phyloP scores from a whole-genome alignment of 805 yeast species.

The Ogataea philodendri region DNA sequence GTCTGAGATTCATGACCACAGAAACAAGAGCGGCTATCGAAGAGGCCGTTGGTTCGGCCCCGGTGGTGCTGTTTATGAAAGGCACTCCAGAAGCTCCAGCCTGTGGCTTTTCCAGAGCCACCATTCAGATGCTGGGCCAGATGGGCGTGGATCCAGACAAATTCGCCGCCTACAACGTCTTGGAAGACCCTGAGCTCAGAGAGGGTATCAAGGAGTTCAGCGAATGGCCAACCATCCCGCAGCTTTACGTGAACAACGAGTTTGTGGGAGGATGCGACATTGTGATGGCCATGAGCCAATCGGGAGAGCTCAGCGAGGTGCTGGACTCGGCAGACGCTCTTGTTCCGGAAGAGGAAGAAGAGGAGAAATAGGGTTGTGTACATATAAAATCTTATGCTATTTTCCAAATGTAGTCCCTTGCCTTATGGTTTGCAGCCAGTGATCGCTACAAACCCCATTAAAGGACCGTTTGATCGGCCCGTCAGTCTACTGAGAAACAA shows the following conservation, averaged over 20 bases:
- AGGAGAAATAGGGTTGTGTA: slow-evolving; percentile 6
- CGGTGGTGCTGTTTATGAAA: slow-evolving; percentile 96
- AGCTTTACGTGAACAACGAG: slow-evolving; percentile 84
- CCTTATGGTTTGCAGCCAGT: slow-evolving; percentile 22
- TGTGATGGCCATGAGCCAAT: slow-evolving; percentile 82
- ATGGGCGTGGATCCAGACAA: slow-evolving; percentile 96
- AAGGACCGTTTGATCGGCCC: slow-evolving; percentile 14
- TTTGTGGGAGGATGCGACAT: slow-evolving; percentile 98
- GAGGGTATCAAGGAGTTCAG: slow-evolving; percentile 93
- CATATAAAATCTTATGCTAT: slow-evolving; percentile 4
- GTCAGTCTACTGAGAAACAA: slow-evolving; percentile 13
- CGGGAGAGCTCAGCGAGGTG: slow-evolving; percentile 86
- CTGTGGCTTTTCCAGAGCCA: slow-evolving; percentile 95
- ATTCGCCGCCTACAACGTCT: slow-evolving; percentile 95
- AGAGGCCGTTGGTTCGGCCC: slow-evolving; percentile 81
- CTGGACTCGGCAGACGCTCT: slow-evolving; percentile 77
- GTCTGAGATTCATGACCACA: slow-evolving; percentile 52
- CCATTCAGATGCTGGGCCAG: slow-evolving; percentile 89
- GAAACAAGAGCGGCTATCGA: slow-evolving; percentile 85
- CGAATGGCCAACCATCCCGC: slow-evolving; percentile 99
- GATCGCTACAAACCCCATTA: slow-evolving; percentile 22
- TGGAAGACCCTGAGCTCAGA: slow-evolving; percentile 92
- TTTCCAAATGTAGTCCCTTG: slow-evolving; percentile 24
- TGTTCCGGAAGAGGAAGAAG: slow-evolving; percentile 71
- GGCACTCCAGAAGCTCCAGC: slow-evolving; percentile 98